phyloP scores from a whole-genome alignment of 1,139 yeast species.

The Saccharomyces hybrid region DNA sequence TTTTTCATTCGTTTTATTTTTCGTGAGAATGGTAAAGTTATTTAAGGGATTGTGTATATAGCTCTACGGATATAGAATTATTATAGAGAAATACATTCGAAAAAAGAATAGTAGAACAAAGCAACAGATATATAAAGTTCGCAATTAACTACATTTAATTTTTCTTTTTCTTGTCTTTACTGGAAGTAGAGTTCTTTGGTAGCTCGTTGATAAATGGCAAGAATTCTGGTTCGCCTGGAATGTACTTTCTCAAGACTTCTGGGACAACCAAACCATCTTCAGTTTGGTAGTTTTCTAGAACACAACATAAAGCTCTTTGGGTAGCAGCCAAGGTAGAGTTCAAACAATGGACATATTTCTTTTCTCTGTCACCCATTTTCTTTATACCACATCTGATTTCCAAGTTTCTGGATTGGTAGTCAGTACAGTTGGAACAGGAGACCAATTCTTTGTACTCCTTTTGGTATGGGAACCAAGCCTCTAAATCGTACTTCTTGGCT shows the following conservation, averaged over 20 bases:
- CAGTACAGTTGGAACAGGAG: conserved; percentile 98
- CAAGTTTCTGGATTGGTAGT: conserved; percentile 95
- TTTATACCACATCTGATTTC: conserved; percentile 98
- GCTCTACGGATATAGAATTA: background rate
- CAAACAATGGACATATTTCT: conserved; percentile 96
- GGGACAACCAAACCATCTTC: conserved; percentile 92
- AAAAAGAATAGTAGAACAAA: background rate
- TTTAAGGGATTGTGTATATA: background rate
- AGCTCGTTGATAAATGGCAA: conserved; percentile 83
- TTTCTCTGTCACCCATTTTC: conserved; percentile 89
- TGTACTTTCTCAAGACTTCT: conserved; percentile 87
- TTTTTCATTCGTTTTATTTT: background rate
- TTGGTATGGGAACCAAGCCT: conserved; percentile 99
- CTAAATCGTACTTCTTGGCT: conserved; percentile 95
- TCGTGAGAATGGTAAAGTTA: background rate
- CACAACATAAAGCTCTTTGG: conserved; percentile 95
- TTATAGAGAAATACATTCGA: background rate
- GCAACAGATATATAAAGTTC: background rate
- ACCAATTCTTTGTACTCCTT: conserved; percentile 97
- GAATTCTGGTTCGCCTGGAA: conserved; percentile 98
- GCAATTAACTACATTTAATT: background rate
- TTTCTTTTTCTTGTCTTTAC: conserved; percentile 44
- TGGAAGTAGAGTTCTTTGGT: conserved; percentile 88
- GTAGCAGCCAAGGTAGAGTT: conserved; percentile 97
- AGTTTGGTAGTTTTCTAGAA: conserved; percentile 94